Evolutionary conservation across 768 basidiomycete species (phyloP).

Genomic region (Tylopilus vinaceipallidus): DNA sequence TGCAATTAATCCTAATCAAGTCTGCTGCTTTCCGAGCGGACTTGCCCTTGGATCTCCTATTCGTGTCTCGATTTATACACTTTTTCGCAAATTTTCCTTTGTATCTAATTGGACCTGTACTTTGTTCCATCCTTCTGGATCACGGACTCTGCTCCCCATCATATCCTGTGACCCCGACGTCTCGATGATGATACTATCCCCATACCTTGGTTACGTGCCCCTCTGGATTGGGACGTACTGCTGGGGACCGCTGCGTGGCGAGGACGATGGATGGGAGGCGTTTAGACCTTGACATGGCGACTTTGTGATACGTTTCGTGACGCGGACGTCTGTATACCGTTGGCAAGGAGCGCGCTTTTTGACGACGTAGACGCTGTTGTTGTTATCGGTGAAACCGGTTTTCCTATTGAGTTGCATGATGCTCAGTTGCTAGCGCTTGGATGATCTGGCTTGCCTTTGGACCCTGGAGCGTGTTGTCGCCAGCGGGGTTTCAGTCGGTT

Average conservation of each 20-base stretch:
- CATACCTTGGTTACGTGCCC: not conserved
- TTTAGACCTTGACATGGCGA: constrained; percentile 1
- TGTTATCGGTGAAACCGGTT: not conserved
- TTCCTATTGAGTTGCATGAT: too few relatives aligned
- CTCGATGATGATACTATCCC: not conserved
- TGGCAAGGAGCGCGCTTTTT: constrained; percentile 2
- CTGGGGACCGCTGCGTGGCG: too few relatives aligned
- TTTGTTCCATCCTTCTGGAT: constrained; percentile 8
- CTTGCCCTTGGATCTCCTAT: not conserved
- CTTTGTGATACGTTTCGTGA: constrained; percentile 11
- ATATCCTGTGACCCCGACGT: not conserved
- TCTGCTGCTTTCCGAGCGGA: not conserved
- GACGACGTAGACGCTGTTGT: constrained; percentile 2
- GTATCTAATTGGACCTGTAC: constrained; percentile 24
- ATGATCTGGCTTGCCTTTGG: too few relatives aligned
- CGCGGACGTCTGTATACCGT: constrained; percentile 11
- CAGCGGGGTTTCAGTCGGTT: too few relatives aligned
- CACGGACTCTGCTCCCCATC: not conserved
- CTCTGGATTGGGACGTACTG: not conserved
- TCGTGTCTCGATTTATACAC: constrained; percentile 6
- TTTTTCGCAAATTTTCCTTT: constrained; percentile 3
- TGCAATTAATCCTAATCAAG: constrained; percentile 36
- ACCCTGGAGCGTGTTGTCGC: too few relatives aligned
- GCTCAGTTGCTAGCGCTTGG: too few relatives aligned
- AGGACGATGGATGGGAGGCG: constrained; percentile 1